These are phyloP conservation scores for Metschnikowia amazonensis DNA, from an alignment of 805 yeast species.

Conservation along the genomic window DNA sequence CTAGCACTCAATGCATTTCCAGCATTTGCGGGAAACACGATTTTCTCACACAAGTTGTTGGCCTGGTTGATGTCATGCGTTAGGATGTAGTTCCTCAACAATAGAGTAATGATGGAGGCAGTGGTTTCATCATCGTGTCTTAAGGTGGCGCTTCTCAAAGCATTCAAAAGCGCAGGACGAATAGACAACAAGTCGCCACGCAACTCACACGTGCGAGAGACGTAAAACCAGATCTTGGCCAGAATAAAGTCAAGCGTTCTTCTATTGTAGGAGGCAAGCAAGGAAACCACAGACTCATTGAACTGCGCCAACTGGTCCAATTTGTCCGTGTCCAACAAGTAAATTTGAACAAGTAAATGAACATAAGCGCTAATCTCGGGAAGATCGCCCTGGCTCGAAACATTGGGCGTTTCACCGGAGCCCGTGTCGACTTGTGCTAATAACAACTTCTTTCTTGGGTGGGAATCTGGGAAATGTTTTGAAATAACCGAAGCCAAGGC, in stretches of 20 bases:
- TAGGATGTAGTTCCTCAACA: conserved; percentile 74
- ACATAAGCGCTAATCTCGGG: conserved; percentile 81
- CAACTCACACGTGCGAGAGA: conserved; percentile 69
- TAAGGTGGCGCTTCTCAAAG: conserved; percentile 81
- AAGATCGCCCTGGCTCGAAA: conserved; percentile 32
- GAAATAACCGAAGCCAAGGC: conserved; percentile 55
- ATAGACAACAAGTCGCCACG: conserved; percentile 48
- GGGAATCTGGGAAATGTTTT: conserved; percentile 50
- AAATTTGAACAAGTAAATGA: conserved; percentile 75
- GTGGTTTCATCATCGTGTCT: conserved; percentile 91
- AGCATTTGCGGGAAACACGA: conserved; percentile 81
- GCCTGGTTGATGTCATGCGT: conserved; percentile 85
- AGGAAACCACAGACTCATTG: conserved; percentile 48
- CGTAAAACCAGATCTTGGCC: conserved; percentile 91
- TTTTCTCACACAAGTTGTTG: conserved; percentile 80
- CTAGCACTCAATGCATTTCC: conserved; percentile 88
- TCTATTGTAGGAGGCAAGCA: conserved; percentile 65
- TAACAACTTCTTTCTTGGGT: conserved; percentile 36
- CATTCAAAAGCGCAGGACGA: conserved; percentile 66
- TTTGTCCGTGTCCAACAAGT: conserved; percentile 60
- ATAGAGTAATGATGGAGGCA: conserved; percentile 80
- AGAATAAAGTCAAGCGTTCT: conserved; percentile 81
- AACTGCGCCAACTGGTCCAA: conserved; percentile 48
- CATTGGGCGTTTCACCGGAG: conserved; percentile 27
- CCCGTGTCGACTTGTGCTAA: conserved; percentile 25